Percentiles rank a stretch among this genome's conserved stretches.
These are phyloP conservation scores for Citrullus colocynthis DNA, from an alignment of 306 rosid genomes.

Conservation along the genomic window DNA sequence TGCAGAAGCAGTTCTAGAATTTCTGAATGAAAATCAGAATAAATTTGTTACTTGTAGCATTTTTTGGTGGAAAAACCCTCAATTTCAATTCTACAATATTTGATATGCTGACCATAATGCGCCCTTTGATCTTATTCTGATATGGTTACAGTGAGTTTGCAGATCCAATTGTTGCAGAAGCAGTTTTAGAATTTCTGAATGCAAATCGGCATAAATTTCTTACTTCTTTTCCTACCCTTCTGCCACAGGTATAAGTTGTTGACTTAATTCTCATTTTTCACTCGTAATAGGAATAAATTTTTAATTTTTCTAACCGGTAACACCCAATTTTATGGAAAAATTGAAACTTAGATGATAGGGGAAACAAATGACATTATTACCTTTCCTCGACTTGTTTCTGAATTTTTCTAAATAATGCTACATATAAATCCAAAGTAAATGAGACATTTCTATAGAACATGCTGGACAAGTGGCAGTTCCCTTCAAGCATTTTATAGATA, in stretches of 20 bases:
- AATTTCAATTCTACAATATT: neutral
- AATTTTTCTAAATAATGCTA: neutral
- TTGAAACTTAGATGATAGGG: neutral
- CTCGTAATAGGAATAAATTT: neutral
- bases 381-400: neutral
- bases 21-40: slow-evolving; percentile 59
- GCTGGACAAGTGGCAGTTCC: neutral
- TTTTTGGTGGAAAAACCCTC: neutral
- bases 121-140: slow-evolving; percentile 12
- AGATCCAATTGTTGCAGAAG: slow-evolving; percentile 78
- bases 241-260: slow-evolving; percentile 65
- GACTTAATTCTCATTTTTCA: slow-evolving; percentile 1
- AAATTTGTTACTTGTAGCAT: slow-evolving; percentile 28
- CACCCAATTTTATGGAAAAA: neutral
- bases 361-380: neutral
- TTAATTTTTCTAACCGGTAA: neutral
- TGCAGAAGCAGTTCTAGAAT: slow-evolving; percentile 69
- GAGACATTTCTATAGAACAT: neutral
- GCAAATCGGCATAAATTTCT: slow-evolving; percentile 55
- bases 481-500: neutral
- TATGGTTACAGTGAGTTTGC: slow-evolving; percentile 76
- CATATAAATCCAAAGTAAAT: neutral
- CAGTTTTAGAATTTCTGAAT: slow-evolving; percentile 66
- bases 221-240: slow-evolving; percentile 60
- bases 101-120: neutral